Percentiles rank a stretch among this genome's conserved stretches.
Evolutionary conservation across 495 filamentous ascomycete species (phyloP).

Genomic region (Aspergillus bertholletiae): DNA sequence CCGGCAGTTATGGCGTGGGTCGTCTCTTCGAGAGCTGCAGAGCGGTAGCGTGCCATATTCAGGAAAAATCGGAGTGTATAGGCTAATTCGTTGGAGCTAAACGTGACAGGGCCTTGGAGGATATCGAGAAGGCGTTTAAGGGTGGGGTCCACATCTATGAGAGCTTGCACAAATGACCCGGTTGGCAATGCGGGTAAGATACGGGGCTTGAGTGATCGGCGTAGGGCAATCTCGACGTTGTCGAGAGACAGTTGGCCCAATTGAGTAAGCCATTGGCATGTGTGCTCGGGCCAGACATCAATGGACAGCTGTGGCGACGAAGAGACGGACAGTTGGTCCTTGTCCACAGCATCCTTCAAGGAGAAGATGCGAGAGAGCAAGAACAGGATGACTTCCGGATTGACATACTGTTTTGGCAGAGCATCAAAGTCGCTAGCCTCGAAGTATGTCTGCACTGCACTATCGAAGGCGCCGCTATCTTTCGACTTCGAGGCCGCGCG

Average conservation of each 20-base stretch:
- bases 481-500: conserved; percentile 24
- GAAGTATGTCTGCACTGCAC: conserved; percentile 37
- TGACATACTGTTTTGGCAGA: conserved; percentile 30
- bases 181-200: conserved; percentile 45
- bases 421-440: conserved; percentile 18
- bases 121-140: conserved; percentile 56
- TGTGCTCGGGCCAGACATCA: conserved; percentile 49
- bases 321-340: conserved; percentile 21
- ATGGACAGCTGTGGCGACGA: conserved; percentile 36
- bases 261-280: conserved; percentile 57
- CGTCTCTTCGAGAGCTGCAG: conserved; percentile 26
- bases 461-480: conserved; percentile 31
- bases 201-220: conserved; percentile 46
- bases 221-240: conserved; percentile 56
- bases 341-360: conserved; percentile 17
- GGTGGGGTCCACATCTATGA: conserved; percentile 59
- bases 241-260: conserved; percentile 58
- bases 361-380: conserved; percentile 53
- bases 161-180: conserved; percentile 54
- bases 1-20: conserved; percentile 28
- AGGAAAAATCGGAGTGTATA: conserved; percentile 38
- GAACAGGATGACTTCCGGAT: conserved; percentile 45
- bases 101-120: conserved; percentile 37
- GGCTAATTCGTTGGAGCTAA: conserved; percentile 45
- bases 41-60: conserved; percentile 31